Evolutionary conservation across 2,329 filamentous ascomycete species (phyloP), one percentile per base, ranked within the genome.

Genomic region (Apiospora arundinis): DNA sequence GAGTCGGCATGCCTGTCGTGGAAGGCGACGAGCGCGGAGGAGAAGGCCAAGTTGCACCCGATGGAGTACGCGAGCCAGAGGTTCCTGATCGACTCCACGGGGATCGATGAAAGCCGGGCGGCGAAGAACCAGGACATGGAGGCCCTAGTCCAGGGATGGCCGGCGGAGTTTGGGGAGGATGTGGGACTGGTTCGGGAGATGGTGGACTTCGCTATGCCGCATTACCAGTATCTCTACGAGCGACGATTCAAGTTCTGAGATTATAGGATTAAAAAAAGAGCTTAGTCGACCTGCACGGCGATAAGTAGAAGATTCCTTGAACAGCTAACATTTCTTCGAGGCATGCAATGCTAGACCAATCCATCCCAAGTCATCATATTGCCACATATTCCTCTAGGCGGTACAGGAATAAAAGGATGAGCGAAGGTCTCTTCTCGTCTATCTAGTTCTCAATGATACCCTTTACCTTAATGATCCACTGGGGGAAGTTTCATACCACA

Each of bases 161-260:
- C 23, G 49, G 49, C 12, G 11, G 49, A 52, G 49, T 52, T 52
- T 52, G 49, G 49, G 23, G 49, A 52, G 49, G 49, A 52, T 52
- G 12, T 52, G 12, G 49, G 9, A 0, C 12, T 52, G 49, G 14
- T 52, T 16, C 49, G 49, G 23, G 49, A 52, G 49, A 52, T 52
- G 49, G 49, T 52, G 49, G 49, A 52, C 1, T 52, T 52, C 23
- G 49, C 49, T 52, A 52, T 52, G 49, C 49, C 49, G 49, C 23
- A 52, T 12, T 52, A 52, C 14, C 23, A 25, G 9, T 52, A 52
- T 28, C 23, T 52, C 12, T 11, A 28, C 4, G 23, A 52, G 49
- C 49, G 49, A 1, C 49, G 49, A 14, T 23, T 52, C 49, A 25
- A 16, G 23, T 5, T 45, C 4, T 45, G 42, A 45, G 32, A n/a